Base-by-base conservation (phyloP, 1,139 yeast genomes). In the Pichia inconspicua region DNA sequence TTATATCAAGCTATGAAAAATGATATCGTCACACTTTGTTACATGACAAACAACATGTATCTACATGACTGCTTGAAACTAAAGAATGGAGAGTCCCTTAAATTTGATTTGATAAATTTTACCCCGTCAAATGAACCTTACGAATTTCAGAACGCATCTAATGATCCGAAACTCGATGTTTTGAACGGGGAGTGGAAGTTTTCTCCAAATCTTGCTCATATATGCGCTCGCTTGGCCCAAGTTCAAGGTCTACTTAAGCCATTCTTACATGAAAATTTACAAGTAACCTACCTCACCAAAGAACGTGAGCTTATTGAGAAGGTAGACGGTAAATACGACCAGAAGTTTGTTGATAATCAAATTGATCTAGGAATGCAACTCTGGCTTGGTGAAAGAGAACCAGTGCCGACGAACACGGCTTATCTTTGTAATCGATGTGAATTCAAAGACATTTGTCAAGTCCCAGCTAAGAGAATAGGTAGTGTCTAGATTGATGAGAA, bases 201-300 rank as follows among this genome's bases (percentile, higher is more conserved):
- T 2, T 79, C 84, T 1, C 70, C 80, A 17, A 82, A 88, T 0
- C 59, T 80, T 38, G 63, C 80, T 46, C 77, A 77, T 55, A 70
- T 83, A 50, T 77, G 84, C 1, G 74, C 77, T 1, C 65, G 87
- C 48, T 58, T 76, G 8, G 67, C 80, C 1, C 83, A 80, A 56
- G 59, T 79, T 32, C 75, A 73, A 53, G 50, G 58, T 5, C 47
- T 70, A 5, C 55, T 77, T 12, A 57, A 66, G 5, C 62, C 66
- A 5, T 60, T 72, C 17, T 45, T 70, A 5, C 66, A 75, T 1
- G 61, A 70, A 25, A 53, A 61, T 2, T 61, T 78, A 12, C 57
- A 71, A 17, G 70, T 83, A 3, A 85, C 82, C 52, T 83, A 82
- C 60, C 36, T 78, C 74, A 56, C 67, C 69, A 51, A 62, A 65